A percentile compares a stretch with the other conserved stretches of the same genome.
These are phyloP conservation scores for Cadophora sp. DNA, from an alignment of 2,329 filamentous ascomycete species.

Conservation along the genomic window DNA sequence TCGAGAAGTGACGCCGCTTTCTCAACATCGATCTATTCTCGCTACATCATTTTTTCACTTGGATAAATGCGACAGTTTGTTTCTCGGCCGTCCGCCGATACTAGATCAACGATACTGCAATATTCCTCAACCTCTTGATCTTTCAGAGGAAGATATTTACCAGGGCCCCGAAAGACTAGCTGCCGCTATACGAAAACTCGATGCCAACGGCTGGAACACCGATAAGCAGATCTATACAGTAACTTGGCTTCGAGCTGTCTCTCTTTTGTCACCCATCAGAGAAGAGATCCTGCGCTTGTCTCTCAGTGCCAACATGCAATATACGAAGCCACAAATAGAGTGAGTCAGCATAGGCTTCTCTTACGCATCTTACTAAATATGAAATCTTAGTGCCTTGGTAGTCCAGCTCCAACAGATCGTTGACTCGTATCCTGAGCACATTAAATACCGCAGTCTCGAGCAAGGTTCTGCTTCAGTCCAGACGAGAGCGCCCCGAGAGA, in stretches of 20 bases:
- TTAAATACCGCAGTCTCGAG: slow-evolving; percentile 13
- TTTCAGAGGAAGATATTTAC: slow-evolving; percentile 25
- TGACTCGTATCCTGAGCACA: slow-evolving; percentile 16
- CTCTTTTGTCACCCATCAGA: slow-evolving; percentile 18
- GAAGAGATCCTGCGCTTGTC: slow-evolving; percentile 26
- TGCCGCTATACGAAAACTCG: slow-evolving; percentile 5
- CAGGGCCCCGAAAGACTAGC: slow-evolving; percentile 4
- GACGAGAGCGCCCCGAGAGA: background rate
- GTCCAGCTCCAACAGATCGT: slow-evolving; percentile 10
- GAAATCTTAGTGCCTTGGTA: background rate
- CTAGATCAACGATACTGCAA: slow-evolving; percentile 21
- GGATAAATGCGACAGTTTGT: slow-evolving; percentile 21
- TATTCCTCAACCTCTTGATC: slow-evolving; percentile 22
- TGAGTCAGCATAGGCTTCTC: background rate
- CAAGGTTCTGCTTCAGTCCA: background rate
- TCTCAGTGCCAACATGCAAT: slow-evolving; percentile 18
- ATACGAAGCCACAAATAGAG: slow-evolving; percentile 20
- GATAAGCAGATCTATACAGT: slow-evolving; percentile 24
- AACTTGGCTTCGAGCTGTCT: slow-evolving; percentile 23
- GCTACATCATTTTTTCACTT: slow-evolving; percentile 19
- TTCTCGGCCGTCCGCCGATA: slow-evolving; percentile 26
- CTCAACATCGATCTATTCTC: slow-evolving; percentile 4
- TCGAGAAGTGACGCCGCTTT: background rate
- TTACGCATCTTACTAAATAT: background rate
- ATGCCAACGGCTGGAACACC: slow-evolving; percentile 26